A percentile compares a stretch with the other conserved stretches of the same genome.
Conservation (phyloP, 176 grass and related monocot genomes). For the Aechmea fasciata region DNA sequence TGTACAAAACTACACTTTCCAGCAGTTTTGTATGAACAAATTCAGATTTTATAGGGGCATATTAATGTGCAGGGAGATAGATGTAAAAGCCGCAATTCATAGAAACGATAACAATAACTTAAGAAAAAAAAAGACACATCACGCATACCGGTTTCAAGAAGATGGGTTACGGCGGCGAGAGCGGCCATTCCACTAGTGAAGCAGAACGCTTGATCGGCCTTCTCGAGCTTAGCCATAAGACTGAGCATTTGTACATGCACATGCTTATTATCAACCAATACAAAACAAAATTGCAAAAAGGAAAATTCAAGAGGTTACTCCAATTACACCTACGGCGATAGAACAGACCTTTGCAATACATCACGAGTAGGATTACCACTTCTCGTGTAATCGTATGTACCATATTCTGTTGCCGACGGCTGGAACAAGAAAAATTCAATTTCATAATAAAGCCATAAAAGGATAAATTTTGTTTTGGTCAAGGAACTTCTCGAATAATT, state of each 20-base stretch:
- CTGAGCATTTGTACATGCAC: slow-evolving; percentile 24
- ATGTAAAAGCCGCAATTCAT: too few relatives aligned
- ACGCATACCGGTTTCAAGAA: slow-evolving; percentile 54
- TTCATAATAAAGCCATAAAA: slow-evolving; percentile 6
- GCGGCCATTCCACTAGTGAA: slow-evolving; percentile 99
- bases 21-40: too few relatives aligned
- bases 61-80: too few relatives aligned
- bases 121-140: slow-evolving; percentile 7
- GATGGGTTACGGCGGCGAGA: slow-evolving; percentile 57
- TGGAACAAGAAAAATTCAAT: slow-evolving; percentile 11
- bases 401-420: slow-evolving; percentile 84
- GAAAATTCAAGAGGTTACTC: neutral
- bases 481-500: neutral
- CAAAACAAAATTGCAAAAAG: slow-evolving; percentile 2
- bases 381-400: slow-evolving; percentile 92
- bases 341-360: slow-evolving; percentile 76
- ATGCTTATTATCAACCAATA: slow-evolving; percentile 19
- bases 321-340: neutral
- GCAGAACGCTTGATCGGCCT: slow-evolving; percentile 94
- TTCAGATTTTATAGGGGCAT: too few relatives aligned
- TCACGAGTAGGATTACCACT: slow-evolving; percentile 96
- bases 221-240: slow-evolving; percentile 92
- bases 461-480: slow-evolving; percentile 15
- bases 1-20: too few relatives aligned
- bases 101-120: slow-evolving; percentile 3